Conservation (phyloP, 2,329 filamentous ascomycete genomes). For the Teratosphaeria epicoccoides region DNA sequence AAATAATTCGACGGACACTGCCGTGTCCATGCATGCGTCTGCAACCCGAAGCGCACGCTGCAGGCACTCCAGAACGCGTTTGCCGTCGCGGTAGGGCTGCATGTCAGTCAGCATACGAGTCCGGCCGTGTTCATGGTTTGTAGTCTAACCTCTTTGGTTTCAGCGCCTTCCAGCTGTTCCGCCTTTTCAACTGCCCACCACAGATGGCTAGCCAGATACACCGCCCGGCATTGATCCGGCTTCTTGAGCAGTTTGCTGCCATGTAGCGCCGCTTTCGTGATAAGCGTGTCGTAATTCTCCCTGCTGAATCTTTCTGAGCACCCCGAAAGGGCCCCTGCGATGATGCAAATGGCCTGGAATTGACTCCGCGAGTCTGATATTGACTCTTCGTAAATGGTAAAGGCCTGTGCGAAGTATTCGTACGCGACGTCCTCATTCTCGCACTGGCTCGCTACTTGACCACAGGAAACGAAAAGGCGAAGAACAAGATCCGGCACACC, state of each 20-base stretch:
- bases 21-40: conserved; percentile 97
- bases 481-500: conserved; percentile 80
- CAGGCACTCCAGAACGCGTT: conserved; percentile 89
- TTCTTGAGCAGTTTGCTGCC: conserved; percentile 96
- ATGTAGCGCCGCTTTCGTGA: conserved; percentile 94
- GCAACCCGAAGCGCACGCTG: conserved; percentile 91
- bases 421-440: conserved; percentile 94
- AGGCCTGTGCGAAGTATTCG: conserved; percentile 96
- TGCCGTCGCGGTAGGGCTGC: conserved; percentile 91
- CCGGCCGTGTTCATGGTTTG: conserved; percentile 14
- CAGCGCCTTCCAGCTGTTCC: conserved; percentile 54
- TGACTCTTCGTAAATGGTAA: conserved; percentile 94
- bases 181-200: conserved; percentile 92
- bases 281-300: conserved; percentile 97
- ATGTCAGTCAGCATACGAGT: conserved; percentile 1
- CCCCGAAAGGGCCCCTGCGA: conserved; percentile 79
- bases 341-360: conserved; percentile 93
- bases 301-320: conserved; percentile 75
- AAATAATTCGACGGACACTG: conserved; percentile 92
- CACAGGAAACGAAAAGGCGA: conserved; percentile 81
- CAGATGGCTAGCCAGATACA: conserved; percentile 90
- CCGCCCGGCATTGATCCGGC: conserved; percentile 92
- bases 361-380: conserved; percentile 93
- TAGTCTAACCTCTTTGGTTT: conserved; percentile 5
- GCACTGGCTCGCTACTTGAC: conserved; percentile 82